phyloP scores from a whole-genome alignment of 2,329 filamentous ascomycete species.

The Aspergillus fructus region DNA sequence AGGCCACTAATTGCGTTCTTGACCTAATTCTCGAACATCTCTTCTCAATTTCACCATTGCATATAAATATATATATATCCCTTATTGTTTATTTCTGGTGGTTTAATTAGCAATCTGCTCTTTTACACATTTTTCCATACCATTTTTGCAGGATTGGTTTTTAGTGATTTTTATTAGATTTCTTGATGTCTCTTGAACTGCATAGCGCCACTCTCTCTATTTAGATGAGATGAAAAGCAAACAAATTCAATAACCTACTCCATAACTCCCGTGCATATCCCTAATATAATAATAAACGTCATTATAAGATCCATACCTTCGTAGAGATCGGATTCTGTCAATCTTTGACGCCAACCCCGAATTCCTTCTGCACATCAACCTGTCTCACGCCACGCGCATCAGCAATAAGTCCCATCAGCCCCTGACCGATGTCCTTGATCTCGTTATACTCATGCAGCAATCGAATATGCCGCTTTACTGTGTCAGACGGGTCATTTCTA shows the following conservation, averaged over 20 bases:
- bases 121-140: background rate
- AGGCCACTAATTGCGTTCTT: conserved; percentile 29
- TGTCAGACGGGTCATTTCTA: conserved; percentile 47
- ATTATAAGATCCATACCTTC: background rate
- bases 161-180: background rate
- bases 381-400: conserved; percentile 61
- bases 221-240: background rate
- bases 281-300: background rate
- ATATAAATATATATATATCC: background rate
- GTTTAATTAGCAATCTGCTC: background rate
- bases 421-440: conserved; percentile 66
- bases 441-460: conserved; percentile 70
- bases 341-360: conserved; percentile 39
- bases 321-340: conserved; percentile 19
- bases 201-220: background rate
- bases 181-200: background rate
- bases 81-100: background rate
- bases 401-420: conserved; percentile 66
- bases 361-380: conserved; percentile 41
- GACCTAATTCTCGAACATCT: conserved; percentile 1
- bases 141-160: conserved; percentile 2
- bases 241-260: background rate
- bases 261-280: background rate
- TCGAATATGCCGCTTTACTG: conserved; percentile 63
- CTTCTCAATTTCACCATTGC: conserved; percentile 5